phyloP scores from a whole-genome alignment of 1,284 basidiomycete species.

The Exsudoporus floridanus region DNA sequence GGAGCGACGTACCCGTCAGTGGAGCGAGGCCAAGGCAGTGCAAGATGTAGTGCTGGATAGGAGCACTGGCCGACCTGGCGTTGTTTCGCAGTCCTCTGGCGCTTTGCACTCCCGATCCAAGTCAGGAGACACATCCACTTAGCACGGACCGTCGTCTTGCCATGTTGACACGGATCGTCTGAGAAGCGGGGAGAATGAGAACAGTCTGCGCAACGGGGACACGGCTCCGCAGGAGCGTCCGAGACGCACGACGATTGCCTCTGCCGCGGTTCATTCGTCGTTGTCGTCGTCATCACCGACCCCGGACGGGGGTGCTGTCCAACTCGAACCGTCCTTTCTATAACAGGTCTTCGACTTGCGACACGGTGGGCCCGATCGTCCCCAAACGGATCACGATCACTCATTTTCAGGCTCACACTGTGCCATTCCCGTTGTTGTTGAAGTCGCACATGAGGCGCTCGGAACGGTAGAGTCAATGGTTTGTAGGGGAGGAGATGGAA shows the following conservation, averaged over 20 bases:
- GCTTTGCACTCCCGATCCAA: background rate
- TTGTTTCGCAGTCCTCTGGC: too few relatives aligned
- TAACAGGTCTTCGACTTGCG: background rate
- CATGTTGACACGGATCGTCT: background rate
- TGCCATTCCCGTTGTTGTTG: background rate
- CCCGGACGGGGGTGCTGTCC: background rate
- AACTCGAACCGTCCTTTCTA: background rate
- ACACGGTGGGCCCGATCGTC: background rate
- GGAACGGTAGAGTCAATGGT: background rate
- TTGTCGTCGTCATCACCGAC: background rate
- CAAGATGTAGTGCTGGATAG: too few relatives aligned
- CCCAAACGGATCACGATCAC: background rate
- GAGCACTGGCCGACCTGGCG: too few relatives aligned
- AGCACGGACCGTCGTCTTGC: background rate
- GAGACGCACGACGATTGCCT: background rate
- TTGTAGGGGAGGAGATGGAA: background rate
- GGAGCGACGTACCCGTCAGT: constrained; percentile 60
- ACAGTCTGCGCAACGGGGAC: background rate
- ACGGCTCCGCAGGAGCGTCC: background rate
- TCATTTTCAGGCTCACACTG: background rate
- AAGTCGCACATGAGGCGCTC: background rate
- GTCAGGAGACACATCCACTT: background rate
- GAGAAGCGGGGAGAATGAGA: background rate
- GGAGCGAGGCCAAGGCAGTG: constrained; percentile 49
- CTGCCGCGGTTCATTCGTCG: background rate